These are phyloP conservation scores for Teratosphaeria gauchensis DNA, from an alignment of 2,329 filamentous ascomycete species.

Conservation along the genomic window DNA sequence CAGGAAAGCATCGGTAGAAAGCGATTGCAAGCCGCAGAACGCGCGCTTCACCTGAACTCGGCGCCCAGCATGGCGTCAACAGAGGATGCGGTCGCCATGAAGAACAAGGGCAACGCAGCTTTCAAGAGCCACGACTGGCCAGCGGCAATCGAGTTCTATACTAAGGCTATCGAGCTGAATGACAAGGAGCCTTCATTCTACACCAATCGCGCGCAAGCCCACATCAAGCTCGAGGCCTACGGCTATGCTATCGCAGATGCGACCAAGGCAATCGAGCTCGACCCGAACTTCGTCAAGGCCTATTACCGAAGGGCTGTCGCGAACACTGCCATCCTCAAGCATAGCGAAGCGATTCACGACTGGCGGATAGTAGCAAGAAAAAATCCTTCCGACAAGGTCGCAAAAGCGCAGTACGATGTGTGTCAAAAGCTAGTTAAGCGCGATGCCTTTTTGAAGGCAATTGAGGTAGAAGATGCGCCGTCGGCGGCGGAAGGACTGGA, in stretches of 20 bases:
- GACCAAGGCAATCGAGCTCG: conserved; percentile 80
- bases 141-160: conserved; percentile 71
- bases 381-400: conserved; percentile 80
- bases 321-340: conserved; percentile 80
- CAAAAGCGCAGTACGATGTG: conserved; percentile 80
- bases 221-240: conserved; percentile 93
- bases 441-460: conserved; percentile 86
- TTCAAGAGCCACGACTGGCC: conserved; percentile 84
- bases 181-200: conserved; percentile 80
- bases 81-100: conserved; percentile 65
- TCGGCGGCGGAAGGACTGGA: conserved; percentile 88
- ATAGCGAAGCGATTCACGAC: conserved; percentile 79
- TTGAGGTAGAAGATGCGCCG: conserved; percentile 84
- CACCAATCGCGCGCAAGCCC: conserved; percentile 88
- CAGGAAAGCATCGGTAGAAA: not conserved
- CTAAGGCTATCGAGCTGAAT: conserved; percentile 67
- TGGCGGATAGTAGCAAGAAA: conserved; percentile 85
- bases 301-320: conserved; percentile 91
- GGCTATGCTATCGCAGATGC: conserved; percentile 89
- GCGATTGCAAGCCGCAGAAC: not conserved
- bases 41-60: not conserved
- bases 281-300: conserved; percentile 83
- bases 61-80: conserved; percentile 16
- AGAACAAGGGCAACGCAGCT: conserved; percentile 89
- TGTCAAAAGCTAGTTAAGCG: conserved; percentile 92